Conservation (phyloP, 2,329 filamentous ascomycete genomes). For the Pestalotiopsis sp. region DNA sequence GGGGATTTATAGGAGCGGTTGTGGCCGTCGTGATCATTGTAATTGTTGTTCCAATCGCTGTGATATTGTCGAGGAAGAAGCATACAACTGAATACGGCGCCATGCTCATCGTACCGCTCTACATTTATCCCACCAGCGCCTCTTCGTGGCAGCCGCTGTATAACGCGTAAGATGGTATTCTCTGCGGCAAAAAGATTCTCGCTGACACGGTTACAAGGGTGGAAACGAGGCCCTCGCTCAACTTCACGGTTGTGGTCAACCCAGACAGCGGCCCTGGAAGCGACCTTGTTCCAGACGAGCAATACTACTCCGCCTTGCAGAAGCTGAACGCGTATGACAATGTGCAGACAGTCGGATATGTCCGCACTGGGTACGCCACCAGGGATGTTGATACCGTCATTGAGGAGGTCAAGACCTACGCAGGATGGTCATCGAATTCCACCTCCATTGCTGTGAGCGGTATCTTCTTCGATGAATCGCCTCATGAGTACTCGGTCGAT, state of each 20-base stretch:
- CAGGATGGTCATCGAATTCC: constrained; percentile 5
- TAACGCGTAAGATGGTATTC: background rate
- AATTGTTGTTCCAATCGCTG: constrained; percentile 4
- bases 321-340: constrained; percentile 5
- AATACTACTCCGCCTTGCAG: background rate
- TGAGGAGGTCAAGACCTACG: constrained; percentile 1
- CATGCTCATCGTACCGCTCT: constrained; percentile 5
- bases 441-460: background rate
- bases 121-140: constrained; percentile 1
- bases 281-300: background rate
- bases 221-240: background rate
- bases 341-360: constrained; percentile 1
- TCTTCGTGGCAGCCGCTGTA: constrained; percentile 4
- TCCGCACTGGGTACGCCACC: constrained; percentile 1
- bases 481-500: background rate
- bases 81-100: background rate
- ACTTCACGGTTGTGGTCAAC: constrained; percentile 8
- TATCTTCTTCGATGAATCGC: constrained; percentile 6
- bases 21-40: background rate
- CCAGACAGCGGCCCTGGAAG: background rate
- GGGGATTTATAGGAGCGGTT: background rate
- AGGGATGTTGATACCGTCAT: background rate
- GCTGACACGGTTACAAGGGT: background rate
- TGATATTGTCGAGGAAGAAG: background rate
- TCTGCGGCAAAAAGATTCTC: background rate